Conservation (phyloP, 306 rosid species). For the Trifolium pratense region DNA sequence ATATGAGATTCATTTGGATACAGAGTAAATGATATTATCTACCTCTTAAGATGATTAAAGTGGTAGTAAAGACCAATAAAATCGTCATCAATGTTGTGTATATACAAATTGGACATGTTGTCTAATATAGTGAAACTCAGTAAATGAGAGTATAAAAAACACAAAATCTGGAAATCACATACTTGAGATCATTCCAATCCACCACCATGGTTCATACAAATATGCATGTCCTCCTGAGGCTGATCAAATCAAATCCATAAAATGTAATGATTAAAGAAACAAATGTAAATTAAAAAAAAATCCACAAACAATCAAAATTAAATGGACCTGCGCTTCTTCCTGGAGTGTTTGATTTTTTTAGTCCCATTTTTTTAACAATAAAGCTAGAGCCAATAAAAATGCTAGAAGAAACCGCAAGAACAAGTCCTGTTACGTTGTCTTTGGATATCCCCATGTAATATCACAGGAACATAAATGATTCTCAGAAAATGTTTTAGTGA, state of each 20-base stretch:
- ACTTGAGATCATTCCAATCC: constrained; percentile 92
- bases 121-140: background rate
- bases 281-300: background rate
- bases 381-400: constrained; percentile 88
- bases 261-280: background rate
- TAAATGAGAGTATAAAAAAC: background rate
- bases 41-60: background rate
- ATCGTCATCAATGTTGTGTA: background rate
- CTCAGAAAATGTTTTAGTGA: too few relatives aligned
- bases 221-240: constrained; percentile 84
- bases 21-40: background rate
- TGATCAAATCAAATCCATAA: constrained; percentile 43
- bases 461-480: background rate
- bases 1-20: too few relatives aligned
- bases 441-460: constrained; percentile 62
- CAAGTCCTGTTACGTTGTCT: constrained; percentile 76
- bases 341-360: constrained; percentile 62
- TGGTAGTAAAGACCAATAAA: too few relatives aligned
- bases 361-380: constrained; percentile 87
- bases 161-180: constrained; percentile 43
- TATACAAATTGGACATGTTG: background rate
- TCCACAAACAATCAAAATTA: background rate
- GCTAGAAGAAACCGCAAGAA: constrained; percentile 84
- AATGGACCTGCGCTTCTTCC: constrained; percentile 84
- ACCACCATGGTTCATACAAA: constrained; percentile 83